Evolutionary conservation across 805 yeast species (phyloP), one percentile per base, ranked within the genome.

Genomic region (Myxozyma vanderwaltii): DNA sequence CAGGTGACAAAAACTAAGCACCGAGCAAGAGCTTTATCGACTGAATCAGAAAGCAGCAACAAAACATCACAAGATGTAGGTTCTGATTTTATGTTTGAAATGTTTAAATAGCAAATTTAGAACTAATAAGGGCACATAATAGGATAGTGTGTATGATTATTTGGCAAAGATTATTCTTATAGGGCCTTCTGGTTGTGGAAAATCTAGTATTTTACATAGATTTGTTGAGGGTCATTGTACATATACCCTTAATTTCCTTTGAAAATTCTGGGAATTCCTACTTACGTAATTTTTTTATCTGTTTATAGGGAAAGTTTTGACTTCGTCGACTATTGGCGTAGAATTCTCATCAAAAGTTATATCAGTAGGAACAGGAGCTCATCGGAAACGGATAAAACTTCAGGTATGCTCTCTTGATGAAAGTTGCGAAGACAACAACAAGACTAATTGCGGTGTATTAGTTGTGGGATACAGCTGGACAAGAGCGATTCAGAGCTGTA

Each of bases 401-500:
- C 70, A 67, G 65, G 67, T 63, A 48, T 26, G 57, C 29, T 3
- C 7, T 8, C 26, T 26, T 35, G 39, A 15, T 19, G 21, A 27
- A n/a, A 45, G 35, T 29, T 45, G 7, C 15, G 29, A 43, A 35
- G 13, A 35, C n/a, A 13, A 4, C 41, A 19, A 51, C n/a, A n/a
- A n/a, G n/a, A n/a, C n/a, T n/a, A n/a, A n/a, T n/a, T n/a, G n/a
- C n/a, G n/a, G n/a, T n/a, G n/a, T n/a, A n/a, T n/a, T 96, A 90
- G 75, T 86, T 91, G 68, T 91, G 97, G 97, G 97, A 91, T 74
- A 91, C 97, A 33, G 97, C 97, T 0, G 97, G 97, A 52, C 97
- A 91, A 76, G 97, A 91, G 74, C 82, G 97, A 75, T 91, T 90
- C 76, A 82, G 97, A 73, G 96, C 97, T 33, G 89, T 90, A 70